Evolutionary conservation across 805 yeast genomes (phyloP), one percentile per base, ranked within the genome.

Genomic region (Monosporozyma unispora): DNA sequence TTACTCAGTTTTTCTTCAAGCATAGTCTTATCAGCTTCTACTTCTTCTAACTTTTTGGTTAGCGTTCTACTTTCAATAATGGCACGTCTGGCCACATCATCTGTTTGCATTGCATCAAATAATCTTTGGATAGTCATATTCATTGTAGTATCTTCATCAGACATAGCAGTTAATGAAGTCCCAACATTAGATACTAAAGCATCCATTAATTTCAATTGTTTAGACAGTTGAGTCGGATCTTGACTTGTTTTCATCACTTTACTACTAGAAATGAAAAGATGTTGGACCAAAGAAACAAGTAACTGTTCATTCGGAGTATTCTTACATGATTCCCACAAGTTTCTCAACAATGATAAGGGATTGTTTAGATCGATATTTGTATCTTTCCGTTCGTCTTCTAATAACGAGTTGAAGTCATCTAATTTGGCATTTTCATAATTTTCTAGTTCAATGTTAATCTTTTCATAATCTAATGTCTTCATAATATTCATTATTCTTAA

Each of bases 81-180:
- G 51, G 96, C 95, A 48, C 84, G 76, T 48, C 85, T 73, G 12
- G 96, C 96, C 63, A 84, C 85, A 51, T 88, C 96, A 65, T 93
- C 98, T 0, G 96, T 87, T 57, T 82, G 82, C 68, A 90, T 76
- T 9, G 91, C 76, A 41, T 88, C 82, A 52, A 79, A 75, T 40
- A 93, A 73, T 49, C 83, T 72, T 60, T 87, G 93, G 31, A 90
- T 85, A 1, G 95, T 87, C 54, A 88, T 80, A 48, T 85, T 87
- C 62, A 88, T 76, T 18, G 87, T 82, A 10, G 84, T 75, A 47
- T 82, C 86, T 51, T 75, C 75, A 54, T 75, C 75, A 4, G 60
- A 50, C 57, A 67, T 67, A 1, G 79, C 63, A 3, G 46, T 11
- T 35, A 76, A 80, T 18, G 50, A 44, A 67, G 76, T 73, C 2